Base-by-base conservation (phyloP, 2,329 filamentous ascomycete species). In the Botrytis squamosa region DNA sequence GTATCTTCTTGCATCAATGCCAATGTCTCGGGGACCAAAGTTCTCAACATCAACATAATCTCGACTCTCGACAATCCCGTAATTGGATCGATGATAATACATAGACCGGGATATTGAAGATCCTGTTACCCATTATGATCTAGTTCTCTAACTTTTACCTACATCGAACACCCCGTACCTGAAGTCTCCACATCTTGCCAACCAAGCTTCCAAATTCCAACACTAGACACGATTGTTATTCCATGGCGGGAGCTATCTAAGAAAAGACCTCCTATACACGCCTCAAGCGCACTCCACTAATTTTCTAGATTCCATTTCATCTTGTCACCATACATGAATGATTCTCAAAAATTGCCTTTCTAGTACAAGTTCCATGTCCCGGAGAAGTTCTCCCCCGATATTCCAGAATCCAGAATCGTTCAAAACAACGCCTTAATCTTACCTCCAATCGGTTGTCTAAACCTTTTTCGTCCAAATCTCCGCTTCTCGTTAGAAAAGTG, bases 21-120 rank as follows among this genome's bases (percentile, higher is more conserved):
- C 46, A 22, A 67, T 68, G 65, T 68, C 65, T 67, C 65, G 65
- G 46, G 65, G 46, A 40, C 46, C 44, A 38, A 16, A 52, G n/a
- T 22, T 29, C 42, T n/a, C 25, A 16, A n/a, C 36, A 29, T 42
- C 25, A 7, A 68, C 46, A 67, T 29, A 40, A 52, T 52, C 64
- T 52, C 64, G 29, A 55, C 22, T 55, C n/a, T 49, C 38, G 33
- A 40, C 25, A 55, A 40, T 55, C 46, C 36, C 46, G 46, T 68
- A 49, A 49, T 55, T 68, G 65, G 64, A 33, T 66, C 44, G 64
- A 66, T 66, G 44, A 66, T 22, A 66, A 25, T 22, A n/a, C 6
- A 10, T 18, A 33, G 29, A 66, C 64, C 64, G 33, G 44, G 64
- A 52, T 66, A 29, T 40, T 9, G 46, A 67, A 55, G 65, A 67